Evolutionary conservation across 345 rosid species (phyloP), one percentile per base, ranked within the genome.

Genomic region (Theobroma cacao): DNA sequence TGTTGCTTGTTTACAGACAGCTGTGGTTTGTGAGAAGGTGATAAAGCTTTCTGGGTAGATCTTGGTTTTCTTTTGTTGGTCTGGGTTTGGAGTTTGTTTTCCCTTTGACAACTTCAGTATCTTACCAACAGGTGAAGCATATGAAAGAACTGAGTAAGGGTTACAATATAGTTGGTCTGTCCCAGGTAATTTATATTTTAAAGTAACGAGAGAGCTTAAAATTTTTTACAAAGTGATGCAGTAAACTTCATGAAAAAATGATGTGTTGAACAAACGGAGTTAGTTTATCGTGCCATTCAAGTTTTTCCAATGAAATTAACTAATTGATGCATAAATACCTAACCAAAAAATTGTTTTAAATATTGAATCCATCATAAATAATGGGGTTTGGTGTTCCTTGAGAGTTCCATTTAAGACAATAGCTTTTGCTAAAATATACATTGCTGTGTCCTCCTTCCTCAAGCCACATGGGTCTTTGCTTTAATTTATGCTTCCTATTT

Each of bases 161-260:
- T 56, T 92, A 89, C 87, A 91, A 87, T 85, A 85, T 95, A 24
- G 98, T 95, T 84, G 99, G 95, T 65, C 93, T 90, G 77, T 95
- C 98, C 65, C 99, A 93, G 95, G 98, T 90, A 69, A 78, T 59
- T 75, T 79, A 61, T 47, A 14, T 33, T 30, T 71, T 20, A 40
- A 2, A 28, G 10, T 56, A 55, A 40, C 24, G 15, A 9, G 14
- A 56, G 38, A 56, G 77, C 24, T 74, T 38, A 33, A 64, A 18
- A 0, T 52, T 17, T 52, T 52, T 18, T 5, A 18, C 56, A 55
- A n/a, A n/a, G 59, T n/a, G 59, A n/a, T 18, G 7, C 4, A 55
- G 8, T 28, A 20, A 18, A 52, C 4, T 24, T 66, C 71, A 22
- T 40, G 71, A n/a, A n/a, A 38, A n/a, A 63, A 18, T 63, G 64